phyloP scores from a whole-genome alignment of 257 asterid species.

The Gynochthodes officinalis region DNA sequence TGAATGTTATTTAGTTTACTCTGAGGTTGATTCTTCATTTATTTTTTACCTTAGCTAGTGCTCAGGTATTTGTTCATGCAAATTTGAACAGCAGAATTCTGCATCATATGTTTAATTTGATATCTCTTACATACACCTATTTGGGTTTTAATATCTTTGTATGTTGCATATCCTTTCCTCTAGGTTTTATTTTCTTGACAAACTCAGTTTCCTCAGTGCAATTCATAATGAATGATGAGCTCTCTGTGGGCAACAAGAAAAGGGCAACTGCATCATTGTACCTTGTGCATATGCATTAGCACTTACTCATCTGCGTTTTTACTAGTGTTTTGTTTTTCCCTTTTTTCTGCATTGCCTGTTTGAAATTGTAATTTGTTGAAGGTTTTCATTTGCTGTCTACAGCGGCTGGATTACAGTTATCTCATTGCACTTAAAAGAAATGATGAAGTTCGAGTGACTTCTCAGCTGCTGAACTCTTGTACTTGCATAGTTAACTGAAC shows the following conservation, averaged over 20 bases:
- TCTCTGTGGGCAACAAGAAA: background rate
- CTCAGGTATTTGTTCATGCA: background rate
- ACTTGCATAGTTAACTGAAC: background rate
- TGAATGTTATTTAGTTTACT: background rate
- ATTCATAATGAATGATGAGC: background rate
- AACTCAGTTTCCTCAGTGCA: background rate
- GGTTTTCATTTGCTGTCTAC: background rate
- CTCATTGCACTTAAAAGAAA: background rate
- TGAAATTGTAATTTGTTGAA: background rate
- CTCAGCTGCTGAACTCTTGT: constrained; percentile 1
- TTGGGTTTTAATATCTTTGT: background rate
- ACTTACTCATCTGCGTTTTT: background rate
- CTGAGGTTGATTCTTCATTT: background rate
- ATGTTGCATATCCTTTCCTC: background rate
- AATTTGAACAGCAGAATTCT: background rate
- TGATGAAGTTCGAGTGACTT: constrained; percentile 1
- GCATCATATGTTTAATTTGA: background rate
- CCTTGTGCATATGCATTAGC: background rate
- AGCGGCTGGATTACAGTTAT: constrained; percentile 1
- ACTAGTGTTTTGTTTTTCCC: background rate
- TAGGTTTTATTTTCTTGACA: background rate
- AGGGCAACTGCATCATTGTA: background rate
- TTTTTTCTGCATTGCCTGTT: background rate
- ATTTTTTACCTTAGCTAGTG: background rate
- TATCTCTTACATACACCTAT: background rate